phyloP scores from a whole-genome alignment of 768 basidiomycete species.

The Mycena vitilis region DNA sequence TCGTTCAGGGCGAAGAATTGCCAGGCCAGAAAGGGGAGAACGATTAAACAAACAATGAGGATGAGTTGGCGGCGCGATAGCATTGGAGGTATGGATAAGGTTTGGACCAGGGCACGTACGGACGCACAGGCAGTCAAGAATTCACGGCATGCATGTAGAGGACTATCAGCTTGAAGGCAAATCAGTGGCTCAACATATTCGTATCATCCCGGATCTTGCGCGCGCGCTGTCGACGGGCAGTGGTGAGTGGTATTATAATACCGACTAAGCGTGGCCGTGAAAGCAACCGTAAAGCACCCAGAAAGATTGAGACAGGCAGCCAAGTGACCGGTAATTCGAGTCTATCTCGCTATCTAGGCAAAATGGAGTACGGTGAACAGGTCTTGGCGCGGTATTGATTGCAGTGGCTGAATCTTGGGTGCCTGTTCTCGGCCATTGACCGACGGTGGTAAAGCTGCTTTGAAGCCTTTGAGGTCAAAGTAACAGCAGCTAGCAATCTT shows the following conservation, averaged over 20 bases:
- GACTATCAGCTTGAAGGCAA: neutral
- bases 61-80: constrained; percentile 5
- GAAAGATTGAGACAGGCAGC: no score
- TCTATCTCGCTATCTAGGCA: neutral
- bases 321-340: no score
- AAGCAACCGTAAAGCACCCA: no score
- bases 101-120: neutral
- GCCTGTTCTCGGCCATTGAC: neutral
- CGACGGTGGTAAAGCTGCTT: neutral
- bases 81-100: neutral
- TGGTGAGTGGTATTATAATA: neutral
- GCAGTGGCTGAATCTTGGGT: neutral
- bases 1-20: neutral
- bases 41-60: neutral
- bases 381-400: neutral
- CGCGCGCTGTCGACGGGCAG: no score
- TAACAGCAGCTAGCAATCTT: no score
- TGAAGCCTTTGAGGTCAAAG: neutral
- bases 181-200: neutral
- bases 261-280: no score
- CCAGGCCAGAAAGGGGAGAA: constrained; percentile 6
- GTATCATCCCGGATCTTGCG: neutral
- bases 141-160: neutral
- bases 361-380: neutral
- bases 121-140: neutral